Evolutionary conservation across 2,329 filamentous ascomycete genomes (phyloP), one percentile per base, ranked within the genome.

Genomic region (Monosporascus sp.): DNA sequence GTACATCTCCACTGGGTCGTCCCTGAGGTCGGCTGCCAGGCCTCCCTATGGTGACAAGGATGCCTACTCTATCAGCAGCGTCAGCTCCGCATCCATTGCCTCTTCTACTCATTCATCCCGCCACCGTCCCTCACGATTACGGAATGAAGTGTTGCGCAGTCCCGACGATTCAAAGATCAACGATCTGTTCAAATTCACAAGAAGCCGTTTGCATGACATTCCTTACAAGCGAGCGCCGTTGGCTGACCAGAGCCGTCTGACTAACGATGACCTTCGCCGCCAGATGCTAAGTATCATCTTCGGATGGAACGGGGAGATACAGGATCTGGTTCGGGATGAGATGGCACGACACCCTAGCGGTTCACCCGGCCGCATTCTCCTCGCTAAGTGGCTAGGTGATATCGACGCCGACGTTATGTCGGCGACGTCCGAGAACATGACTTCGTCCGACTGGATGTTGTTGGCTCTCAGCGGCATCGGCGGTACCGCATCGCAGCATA

Each of bases 211-310:
- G 6, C 88, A 83, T 56, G 90, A 96, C 58, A 83, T 97, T 4
- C 86, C 89, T 0, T 96, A 95, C 66, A 85, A 87, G 62, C 83
- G 87, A 47, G 83, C 85, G 0, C 79, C 84, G 15, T 71, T 76
- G 1, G 62, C 77, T 15, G 80, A 86, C 58, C 78, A 83, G 51
- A 70, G 74, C 3, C 79, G 79, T 27, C 71, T 90, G 24, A 89
- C 87, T 3, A 86, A 85, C 55, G 88, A 97, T 60, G 86, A 96
- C 60, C 79, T 97, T 45, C 85, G 93, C 47, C 81, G 81, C 47
- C 92, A 97, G 69, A 97, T 99, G 92, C 79, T 99, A 5, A 89
- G 81, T 60, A 88, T 92, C 6, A 91, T 99, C 2, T 99, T 99
- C 69, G 94, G 94, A 3, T 99, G 94, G 92, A 86, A 93, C 50